Base-by-base conservation (phyloP, 2,329 filamentous ascomycete genomes). In the Aspergillus novoparasiticus region DNA sequence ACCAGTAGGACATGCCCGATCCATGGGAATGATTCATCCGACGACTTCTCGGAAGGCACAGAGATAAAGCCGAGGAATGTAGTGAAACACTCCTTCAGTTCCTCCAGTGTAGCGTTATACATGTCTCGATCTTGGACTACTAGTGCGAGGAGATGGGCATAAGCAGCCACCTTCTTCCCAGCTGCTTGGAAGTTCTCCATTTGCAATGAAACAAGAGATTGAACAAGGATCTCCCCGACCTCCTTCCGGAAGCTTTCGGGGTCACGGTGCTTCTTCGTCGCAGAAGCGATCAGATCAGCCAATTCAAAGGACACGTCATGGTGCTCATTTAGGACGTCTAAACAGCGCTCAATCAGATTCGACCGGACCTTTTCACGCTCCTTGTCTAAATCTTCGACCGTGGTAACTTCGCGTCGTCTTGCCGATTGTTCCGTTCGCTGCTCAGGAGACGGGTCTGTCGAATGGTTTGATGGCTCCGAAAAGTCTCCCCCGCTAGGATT, bases 241-340 rank as follows among this genome's bases (percentile, higher is more conserved):
- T 95, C 91, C 65, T 88, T 87, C 46, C 90, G 85, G 79, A 72
- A 84, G 72, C 77, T 85, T 69, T 77, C 85, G 67, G 77, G 87
- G 75, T 86, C 88, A 72, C 74, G 86, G 68, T 80, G 90, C 72
- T 87, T 89, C 34, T 83, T 80, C 10, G 87, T 86, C 28, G 93
- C 89, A 4, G 90, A 89, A 43, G 86, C 86, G 60, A 99, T 94
- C 23, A 99, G 83, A 71, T 97, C 94, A 0, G 93, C 88, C 54
- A 99, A 84, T 73, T 98, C 94, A 70, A 97, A 95, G 0, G 95
- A 96, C 12, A 94, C 89, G 69, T 92, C 89, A 16, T 94, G 90
- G 70, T 98, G 94, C 43, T 90, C 89, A 75, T 94, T 91, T 59
- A 99, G 89, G 39, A 98, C 89, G 71, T 97, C 94, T 26, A 99